phyloP scores from a whole-genome alignment of 2,329 filamentous ascomycete genomes.

The Fusarium citri region DNA sequence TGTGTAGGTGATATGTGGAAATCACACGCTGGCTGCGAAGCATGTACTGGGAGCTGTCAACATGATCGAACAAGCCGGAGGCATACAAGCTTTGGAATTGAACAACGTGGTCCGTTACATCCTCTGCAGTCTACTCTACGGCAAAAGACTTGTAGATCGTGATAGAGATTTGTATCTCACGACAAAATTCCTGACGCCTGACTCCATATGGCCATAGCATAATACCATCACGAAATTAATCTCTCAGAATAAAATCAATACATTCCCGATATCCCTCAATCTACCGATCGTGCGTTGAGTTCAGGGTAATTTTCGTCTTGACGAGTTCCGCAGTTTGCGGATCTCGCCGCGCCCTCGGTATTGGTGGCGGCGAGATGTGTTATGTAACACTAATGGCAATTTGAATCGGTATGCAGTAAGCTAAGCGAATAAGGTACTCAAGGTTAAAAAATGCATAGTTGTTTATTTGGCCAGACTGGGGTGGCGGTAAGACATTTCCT shows the following conservation, averaged over 20 bases:
- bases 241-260: background rate
- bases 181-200: background rate
- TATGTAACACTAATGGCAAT: background rate
- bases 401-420: background rate
- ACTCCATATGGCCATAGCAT: background rate
- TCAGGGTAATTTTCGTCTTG: background rate
- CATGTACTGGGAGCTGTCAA: conserved; percentile 12
- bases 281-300: background rate
- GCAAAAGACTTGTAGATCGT: conserved; percentile 14
- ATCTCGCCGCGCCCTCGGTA: background rate
- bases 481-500: conserved; percentile 3
- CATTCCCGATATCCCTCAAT: background rate
- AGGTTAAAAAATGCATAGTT: conserved; percentile 35
- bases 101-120: conserved; percentile 5
- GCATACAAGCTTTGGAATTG: background rate
- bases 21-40: conserved; percentile 14
- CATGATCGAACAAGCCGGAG: background rate
- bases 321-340: background rate
- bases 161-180: background rate
- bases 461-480: conserved; percentile 8
- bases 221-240: background rate
- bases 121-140: conserved; percentile 8
- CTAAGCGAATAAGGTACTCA: conserved; percentile 12
- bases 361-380: background rate
- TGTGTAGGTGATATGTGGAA: conserved; percentile 1